Evolutionary conservation across 129 eudicot species (phyloP).

Genomic region (Calendula officinalis): DNA sequence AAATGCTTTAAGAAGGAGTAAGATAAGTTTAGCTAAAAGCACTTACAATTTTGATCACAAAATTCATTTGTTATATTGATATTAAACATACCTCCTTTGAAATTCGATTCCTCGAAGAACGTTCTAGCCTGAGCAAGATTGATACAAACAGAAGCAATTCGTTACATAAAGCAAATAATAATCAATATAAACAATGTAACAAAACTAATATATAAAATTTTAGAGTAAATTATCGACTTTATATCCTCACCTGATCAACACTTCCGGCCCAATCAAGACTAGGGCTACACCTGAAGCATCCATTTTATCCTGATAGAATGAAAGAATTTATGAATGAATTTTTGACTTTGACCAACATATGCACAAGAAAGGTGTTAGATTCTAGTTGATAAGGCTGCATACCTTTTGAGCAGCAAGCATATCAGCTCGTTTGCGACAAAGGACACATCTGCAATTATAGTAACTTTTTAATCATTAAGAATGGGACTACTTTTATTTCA

Average conservation of each 20-base stretch:
- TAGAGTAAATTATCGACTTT: too few species aligned
- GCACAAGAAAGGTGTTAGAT: constrained; percentile 1
- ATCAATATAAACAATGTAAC: not conserved
- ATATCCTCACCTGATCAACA: constrained; percentile 69
- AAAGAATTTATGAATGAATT: not conserved
- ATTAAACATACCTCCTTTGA: constrained; percentile 74
- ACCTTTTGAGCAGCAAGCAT: constrained; percentile 92
- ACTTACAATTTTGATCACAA: not conserved
- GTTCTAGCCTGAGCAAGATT: constrained; percentile 61
- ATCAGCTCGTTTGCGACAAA: constrained; percentile 88
- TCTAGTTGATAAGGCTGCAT: constrained; percentile 1
- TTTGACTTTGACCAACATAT: not conserved
- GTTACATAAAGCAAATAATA: not conserved
- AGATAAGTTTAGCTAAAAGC: not conserved
- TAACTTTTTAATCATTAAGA: not conserved
- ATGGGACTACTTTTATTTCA: too few species aligned
- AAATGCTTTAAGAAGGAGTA: too few species aligned
- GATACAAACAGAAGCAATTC: constrained; percentile 1
- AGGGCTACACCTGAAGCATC: constrained; percentile 94
- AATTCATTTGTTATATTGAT: not conserved
- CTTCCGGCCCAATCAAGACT: constrained; percentile 95
- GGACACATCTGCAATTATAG: constrained; percentile 74
- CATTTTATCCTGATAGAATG: constrained; percentile 71
- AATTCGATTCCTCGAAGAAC: constrained; percentile 67
- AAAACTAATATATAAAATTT: not conserved